Evolutionary conservation across 2,329 filamentous ascomycete species (phyloP), one percentile per base, ranked within the genome.

Genomic region (Ceratocystis papillata): DNA sequence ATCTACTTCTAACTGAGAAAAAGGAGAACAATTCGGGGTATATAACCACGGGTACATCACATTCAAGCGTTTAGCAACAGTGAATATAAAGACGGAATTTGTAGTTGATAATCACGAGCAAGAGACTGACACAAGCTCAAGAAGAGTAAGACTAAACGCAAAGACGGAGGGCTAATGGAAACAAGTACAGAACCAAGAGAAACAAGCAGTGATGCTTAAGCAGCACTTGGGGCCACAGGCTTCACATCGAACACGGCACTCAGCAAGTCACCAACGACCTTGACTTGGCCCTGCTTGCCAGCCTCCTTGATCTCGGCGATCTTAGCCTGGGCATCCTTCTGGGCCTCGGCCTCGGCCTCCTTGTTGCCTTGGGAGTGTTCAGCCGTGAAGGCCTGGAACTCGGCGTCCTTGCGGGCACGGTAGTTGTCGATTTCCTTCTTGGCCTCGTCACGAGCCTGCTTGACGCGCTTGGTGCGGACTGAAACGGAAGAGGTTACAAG

Each of bases 401-500:
- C 93, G 45, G 89, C 83, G 74, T 99, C 94, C 80, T 96, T 99
- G 72, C 87, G 79, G 73, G 87, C 84, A 75, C 87, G 86, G 81
- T 99, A 97, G 66, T 90, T 88, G 71, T 96, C 89, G 73, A 99
- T 96, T 77, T 99, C 93, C 79, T 96, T 96, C 79, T 96, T 95
- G 69, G 94, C 94, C 78, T 99, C 94, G 74, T 89, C 86, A 74
- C 93, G 89, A 70, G 94, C 94, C 79, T 97, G 94, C 79, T 90
- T 96, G 78, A 99, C 90, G 75, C 91, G 87, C 82, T 96, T 96
- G 69, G 94, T 96, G 74, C 94, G 91, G 83, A 74, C 75, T 76
- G 20, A 33, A 17, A 30, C n/a, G 15, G 28, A 22, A 5, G 33
- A n/a, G 30, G 53, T 37, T 45, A 15, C 10, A 12, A 4, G 37